These are phyloP conservation scores for Penicillium paxilli DNA, from an alignment of 495 filamentous ascomycete species.

Conservation along the genomic window DNA sequence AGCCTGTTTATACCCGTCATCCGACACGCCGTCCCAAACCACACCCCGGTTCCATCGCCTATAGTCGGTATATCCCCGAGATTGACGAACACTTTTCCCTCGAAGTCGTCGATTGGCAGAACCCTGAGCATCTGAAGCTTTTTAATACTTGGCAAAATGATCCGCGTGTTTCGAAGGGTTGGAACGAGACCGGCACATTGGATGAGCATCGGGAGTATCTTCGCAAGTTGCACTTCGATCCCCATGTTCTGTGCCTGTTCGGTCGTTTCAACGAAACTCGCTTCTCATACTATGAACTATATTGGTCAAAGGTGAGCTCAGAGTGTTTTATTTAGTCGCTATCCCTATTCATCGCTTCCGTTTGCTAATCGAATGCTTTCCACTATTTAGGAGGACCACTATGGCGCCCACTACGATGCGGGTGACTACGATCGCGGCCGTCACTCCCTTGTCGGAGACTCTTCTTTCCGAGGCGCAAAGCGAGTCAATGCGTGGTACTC, in stretches of 20 bases:
- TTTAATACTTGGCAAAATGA: conserved; percentile 73
- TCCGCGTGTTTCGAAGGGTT: conserved; percentile 66
- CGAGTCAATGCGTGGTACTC: conserved; percentile 70
- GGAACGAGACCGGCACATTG: conserved; percentile 65
- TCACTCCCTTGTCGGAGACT: conserved; percentile 67
- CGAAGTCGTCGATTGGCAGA: conserved; percentile 57
- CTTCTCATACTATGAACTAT: conserved; percentile 71
- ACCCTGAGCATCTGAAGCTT: conserved; percentile 54
- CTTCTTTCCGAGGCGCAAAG: conserved; percentile 61
- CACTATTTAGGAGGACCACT: conserved; percentile 61
- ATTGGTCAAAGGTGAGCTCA: conserved; percentile 64
- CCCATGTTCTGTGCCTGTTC: conserved; percentile 61
- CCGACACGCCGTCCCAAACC: conserved; percentile 63
- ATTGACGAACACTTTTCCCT: conserved; percentile 66
- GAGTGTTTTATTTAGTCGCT: neutral
- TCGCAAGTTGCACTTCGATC: conserved; percentile 57
- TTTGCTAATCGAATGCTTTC: neutral
- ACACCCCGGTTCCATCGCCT: conserved; percentile 57
- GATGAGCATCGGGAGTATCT: conserved; percentile 66
- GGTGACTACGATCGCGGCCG: conserved; percentile 66
- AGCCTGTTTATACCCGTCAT: conserved; percentile 52
- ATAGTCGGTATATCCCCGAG: conserved; percentile 69
- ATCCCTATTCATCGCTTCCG: neutral
- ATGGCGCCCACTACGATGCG: conserved; percentile 64
- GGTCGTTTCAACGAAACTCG: conserved; percentile 59